A percentile compares a stretch with the other conserved stretches of the same genome.
These are phyloP conservation scores for Wakefieldia striispora DNA, from an alignment of 768 basidiomycete genomes.

Conservation along the genomic window DNA sequence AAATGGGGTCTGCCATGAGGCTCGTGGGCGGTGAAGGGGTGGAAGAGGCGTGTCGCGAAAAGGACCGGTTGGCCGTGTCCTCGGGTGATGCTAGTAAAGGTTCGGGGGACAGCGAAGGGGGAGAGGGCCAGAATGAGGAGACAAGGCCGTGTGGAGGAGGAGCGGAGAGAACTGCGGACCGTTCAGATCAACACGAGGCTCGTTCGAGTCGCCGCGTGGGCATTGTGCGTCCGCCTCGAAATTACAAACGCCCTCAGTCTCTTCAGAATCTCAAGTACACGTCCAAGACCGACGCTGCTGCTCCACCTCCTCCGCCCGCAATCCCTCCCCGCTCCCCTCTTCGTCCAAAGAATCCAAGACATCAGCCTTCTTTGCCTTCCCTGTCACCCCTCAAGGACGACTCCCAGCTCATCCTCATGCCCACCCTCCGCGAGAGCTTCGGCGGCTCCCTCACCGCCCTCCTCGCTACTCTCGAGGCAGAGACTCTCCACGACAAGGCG, in stretches of 20 bases:
- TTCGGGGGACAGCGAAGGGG: conserved; percentile 10
- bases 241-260: conserved; percentile 35
- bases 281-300: background rate
- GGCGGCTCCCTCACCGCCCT: conserved; percentile 32
- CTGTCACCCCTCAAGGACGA: conserved; percentile 9
- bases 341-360: conserved; percentile 28
- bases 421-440: conserved; percentile 30
- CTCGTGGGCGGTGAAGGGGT: conserved; percentile 20
- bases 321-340: conserved; percentile 33
- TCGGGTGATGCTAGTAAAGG: conserved; percentile 19
- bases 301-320: conserved; percentile 14
- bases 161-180: conserved; percentile 21
- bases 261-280: conserved; percentile 24
- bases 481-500: conserved; percentile 31
- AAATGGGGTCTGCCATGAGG: conserved; percentile 24
- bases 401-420: conserved; percentile 23
- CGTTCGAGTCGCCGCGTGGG: conserved; percentile 46
- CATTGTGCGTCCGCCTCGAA: conserved; percentile 33
- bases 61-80: conserved; percentile 16
- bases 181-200: conserved; percentile 32
- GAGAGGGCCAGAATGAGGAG: conserved; percentile 7
- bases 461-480: conserved; percentile 30
- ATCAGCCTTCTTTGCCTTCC: conserved; percentile 3
- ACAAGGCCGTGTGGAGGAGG: conserved; percentile 14
- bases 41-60: conserved; percentile 24